These are phyloP conservation scores for Colletotrichum spaethianum DNA, from an alignment of 2,329 filamentous ascomycete species.

Conservation along the genomic window DNA sequence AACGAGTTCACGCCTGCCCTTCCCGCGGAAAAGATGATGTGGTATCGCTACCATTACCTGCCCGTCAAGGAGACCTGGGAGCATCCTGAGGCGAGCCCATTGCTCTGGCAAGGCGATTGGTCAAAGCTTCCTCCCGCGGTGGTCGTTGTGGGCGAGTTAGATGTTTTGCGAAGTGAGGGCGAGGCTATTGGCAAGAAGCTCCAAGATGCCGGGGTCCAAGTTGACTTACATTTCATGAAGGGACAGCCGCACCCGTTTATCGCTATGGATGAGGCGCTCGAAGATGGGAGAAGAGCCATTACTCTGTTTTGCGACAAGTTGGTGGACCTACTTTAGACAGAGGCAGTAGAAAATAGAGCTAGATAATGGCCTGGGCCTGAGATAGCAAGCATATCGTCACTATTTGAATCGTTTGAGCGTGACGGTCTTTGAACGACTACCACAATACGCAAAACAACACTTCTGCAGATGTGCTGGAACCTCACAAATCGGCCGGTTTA, in stretches of 20 bases:
- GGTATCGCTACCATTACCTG: constrained; percentile 72
- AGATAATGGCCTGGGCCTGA: not conserved
- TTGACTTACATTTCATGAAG: constrained; percentile 64
- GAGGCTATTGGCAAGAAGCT: constrained; percentile 66
- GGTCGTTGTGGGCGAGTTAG: constrained; percentile 68
- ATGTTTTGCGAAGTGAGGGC: constrained; percentile 70
- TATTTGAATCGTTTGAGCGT: rapidly evolving
- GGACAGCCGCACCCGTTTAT: constrained; percentile 72
- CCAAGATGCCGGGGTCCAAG: constrained; percentile 59
- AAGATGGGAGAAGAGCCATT: constrained; percentile 66
- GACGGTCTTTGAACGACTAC: not conserved
- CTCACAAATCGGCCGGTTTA: not conserved
- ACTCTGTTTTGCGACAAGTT: constrained; percentile 54
- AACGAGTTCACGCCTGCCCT: constrained; percentile 67
- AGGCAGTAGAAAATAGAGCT: not conserved
- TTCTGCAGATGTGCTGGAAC: too few species aligned
- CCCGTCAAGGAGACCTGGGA: constrained; percentile 60
- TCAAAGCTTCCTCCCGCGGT: constrained; percentile 63
- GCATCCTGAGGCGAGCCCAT: constrained; percentile 67
- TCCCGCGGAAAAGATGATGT: constrained; percentile 70
- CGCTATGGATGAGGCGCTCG: constrained; percentile 69
- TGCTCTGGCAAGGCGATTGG: constrained; percentile 67
- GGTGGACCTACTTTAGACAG: constrained; percentile 1
- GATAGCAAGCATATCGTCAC: too few species aligned
- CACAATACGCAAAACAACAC: not conserved